Evolutionary conservation across 768 basidiomycete species (phyloP), one percentile per base, ranked within the genome.

Genomic region (Naematelia aurantialba): DNA sequence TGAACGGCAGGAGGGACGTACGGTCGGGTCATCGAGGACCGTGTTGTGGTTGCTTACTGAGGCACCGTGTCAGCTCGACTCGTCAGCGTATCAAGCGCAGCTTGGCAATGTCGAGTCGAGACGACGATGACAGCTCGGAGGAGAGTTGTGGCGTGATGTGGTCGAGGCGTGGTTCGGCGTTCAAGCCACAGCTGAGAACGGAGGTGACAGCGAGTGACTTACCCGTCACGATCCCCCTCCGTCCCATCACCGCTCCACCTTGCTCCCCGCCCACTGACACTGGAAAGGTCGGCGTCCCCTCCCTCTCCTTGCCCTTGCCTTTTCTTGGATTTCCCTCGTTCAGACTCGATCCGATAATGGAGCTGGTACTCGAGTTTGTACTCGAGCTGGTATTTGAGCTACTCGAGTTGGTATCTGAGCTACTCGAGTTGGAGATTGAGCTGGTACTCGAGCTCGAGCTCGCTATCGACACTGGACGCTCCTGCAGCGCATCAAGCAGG

Each of bases 31-130:
- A 58, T 77, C 75, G 3, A 74, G 63, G 86, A 90, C 92, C 51
- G 93, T 96, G 55, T 93, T 85, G 72, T 98, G 93, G 76, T 98
- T 98, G 57, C 87, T 85, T 48, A 96, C 92, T 94, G 22, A 25
- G n/a, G n/a, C n/a, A n/a, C n/a, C n/a, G n/a, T n/a, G n/a, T n/a
- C n/a, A n/a, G n/a, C n/a, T n/a, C n/a, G n/a, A n/a, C n/a, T n/a
- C n/a, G n/a, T n/a, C n/a, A n/a, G 5, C 19, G 55, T 46, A 27
- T 11, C 19, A 21, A 44, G 12, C 26, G 30, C 11, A 11, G 10
- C 29, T 13, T 30, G 27, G 19, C 24, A 13, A 34, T 58, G 52
- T 45, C 8, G 13, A 19, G 50, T 53, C 42, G 19, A 44, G 42
- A 12, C 42, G 8, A 11, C 22, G 39, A 12, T 42, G 3, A 39